Evolutionary conservation across 441 rosid species (phyloP), one percentile per base, ranked within the genome.

Genomic region (Daphne laureola): DNA sequence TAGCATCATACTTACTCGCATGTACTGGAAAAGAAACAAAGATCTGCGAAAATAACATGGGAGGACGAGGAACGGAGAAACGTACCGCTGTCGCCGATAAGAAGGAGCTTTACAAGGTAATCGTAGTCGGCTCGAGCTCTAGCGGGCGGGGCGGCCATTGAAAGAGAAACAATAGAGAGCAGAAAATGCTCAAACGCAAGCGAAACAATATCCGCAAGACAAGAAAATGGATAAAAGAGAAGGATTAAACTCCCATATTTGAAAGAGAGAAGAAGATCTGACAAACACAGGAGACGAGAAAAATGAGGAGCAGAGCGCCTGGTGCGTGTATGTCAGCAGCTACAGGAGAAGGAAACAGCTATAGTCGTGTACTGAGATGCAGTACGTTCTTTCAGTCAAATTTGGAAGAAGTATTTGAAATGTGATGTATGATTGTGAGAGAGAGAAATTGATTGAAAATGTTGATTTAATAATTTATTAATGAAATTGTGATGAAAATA

Each of bases 41-140:
- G 27, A 45, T 21, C 25, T 18, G 38, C 46, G 12, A 57, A 16
- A 46, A 48, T 18, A n/a, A 21, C 14, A 27, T 27, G 35, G 7
- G 7, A 27, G 35, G 36, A 43, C 26, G 31, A 53, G 4, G 12
- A 13, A 45, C 14, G 25, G 9, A 27, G 4, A 4, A 3, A 27
- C 70, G 0, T 73, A 84, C 91, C 91, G 69, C 91, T 83, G 16
- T 83, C 91, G 65, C 91, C 91, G 67, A 83, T 83, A 72, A 83
- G 61, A n/a, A 83, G 80, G 44, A 83, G 91, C 61, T 83, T 83
- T 21, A 83, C 77, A 53, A 81, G 87, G 74, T 73, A 83, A 68
- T 83, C 91, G 59, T 83, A 83, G 77, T 83, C 87, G 64, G 85
- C 85, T 16, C 85, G 78, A 63, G 87, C 83, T 76, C 87, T 79